These are phyloP conservation scores for Ustilago xerochloae DNA, from an alignment of 1,284 basidiomycete species.

Conservation along the genomic window DNA sequence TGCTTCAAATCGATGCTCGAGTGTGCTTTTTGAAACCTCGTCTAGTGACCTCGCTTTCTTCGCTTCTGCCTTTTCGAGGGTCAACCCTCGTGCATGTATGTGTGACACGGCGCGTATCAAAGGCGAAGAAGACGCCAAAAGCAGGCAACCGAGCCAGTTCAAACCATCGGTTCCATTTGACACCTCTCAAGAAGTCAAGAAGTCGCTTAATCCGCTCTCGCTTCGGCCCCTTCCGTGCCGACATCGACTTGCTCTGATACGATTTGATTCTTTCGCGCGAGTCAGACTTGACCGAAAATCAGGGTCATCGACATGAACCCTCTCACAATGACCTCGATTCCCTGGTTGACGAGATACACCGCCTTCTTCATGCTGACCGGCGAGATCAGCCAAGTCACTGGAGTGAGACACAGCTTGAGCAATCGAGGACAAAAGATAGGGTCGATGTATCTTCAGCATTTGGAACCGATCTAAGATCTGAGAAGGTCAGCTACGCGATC, in stretches of 20 bases:
- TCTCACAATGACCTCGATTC: not conserved
- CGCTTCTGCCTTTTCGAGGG: not conserved
- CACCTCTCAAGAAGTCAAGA: not conserved
- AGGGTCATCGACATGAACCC: too few relatives aligned
- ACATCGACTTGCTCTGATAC: not conserved
- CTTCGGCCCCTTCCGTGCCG: not conserved
- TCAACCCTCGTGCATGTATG: not conserved
- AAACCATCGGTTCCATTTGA: not conserved
- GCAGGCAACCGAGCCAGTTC: too few relatives aligned
- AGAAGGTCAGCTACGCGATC: too few relatives aligned
- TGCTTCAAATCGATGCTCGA: not conserved
- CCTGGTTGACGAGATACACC: not conserved
- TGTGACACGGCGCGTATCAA: not conserved
- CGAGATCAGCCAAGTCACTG: not conserved
- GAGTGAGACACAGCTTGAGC: too few relatives aligned
- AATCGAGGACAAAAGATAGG: too few relatives aligned
- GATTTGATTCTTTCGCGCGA: too few relatives aligned
- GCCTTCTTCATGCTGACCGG: not conserved
- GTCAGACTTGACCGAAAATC: too few relatives aligned
- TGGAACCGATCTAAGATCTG: too few relatives aligned
- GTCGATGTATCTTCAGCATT: too few relatives aligned
- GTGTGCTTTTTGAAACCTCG: too few relatives aligned
- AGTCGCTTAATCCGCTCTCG: not conserved
- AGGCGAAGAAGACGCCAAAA: not conserved
- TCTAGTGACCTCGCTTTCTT: too few relatives aligned